phyloP scores from a whole-genome alignment of 208 protist species.

The Crithidia expoeki region DNA sequence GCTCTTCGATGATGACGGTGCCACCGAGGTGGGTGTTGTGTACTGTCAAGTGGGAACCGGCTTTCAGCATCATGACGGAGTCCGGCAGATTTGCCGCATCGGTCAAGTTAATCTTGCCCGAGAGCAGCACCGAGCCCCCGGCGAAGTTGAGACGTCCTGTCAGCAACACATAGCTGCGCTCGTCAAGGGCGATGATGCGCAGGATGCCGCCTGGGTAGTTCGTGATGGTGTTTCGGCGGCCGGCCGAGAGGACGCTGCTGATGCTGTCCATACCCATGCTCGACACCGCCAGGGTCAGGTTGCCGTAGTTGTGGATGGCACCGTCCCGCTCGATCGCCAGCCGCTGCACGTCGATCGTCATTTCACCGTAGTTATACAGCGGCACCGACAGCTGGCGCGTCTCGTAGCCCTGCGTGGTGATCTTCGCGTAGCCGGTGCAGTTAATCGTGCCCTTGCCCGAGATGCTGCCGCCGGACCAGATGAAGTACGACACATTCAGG shows the following conservation, averaged over 20 bases:
- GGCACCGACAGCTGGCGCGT: slow-evolving; percentile 59
- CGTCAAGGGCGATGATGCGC: slow-evolving; percentile 62
- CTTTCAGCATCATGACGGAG: slow-evolving; percentile 40
- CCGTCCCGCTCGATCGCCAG: slow-evolving; percentile 62
- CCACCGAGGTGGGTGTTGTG: slow-evolving; percentile 51
- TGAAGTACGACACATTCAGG: slow-evolving; percentile 78
- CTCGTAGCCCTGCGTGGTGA: slow-evolving; percentile 73
- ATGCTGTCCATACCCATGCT: slow-evolving; percentile 65
- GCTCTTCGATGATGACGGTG: slow-evolving; percentile 42
- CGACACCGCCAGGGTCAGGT: slow-evolving; percentile 65
- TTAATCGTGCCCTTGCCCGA: slow-evolving; percentile 73
- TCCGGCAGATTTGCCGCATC: slow-evolving; percentile 44
- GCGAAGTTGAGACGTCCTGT: slow-evolving; percentile 57
- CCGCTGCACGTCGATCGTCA: slow-evolving; percentile 81
- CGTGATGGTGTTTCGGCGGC: slow-evolving; percentile 56
- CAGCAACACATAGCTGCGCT: slow-evolving; percentile 51
- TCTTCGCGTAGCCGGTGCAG: slow-evolving; percentile 56
- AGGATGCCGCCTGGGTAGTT: slow-evolving; percentile 59
- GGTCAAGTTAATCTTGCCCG: slow-evolving; percentile 59
- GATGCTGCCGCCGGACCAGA: slow-evolving; percentile 81
- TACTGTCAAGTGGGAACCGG: slow-evolving; percentile 36
- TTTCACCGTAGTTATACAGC: slow-evolving; percentile 79
- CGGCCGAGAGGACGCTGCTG: slow-evolving; percentile 58
- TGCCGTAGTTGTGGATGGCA: slow-evolving; percentile 80
- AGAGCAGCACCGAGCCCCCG: slow-evolving; percentile 55